Conservation (phyloP, 2,329 filamentous ascomycete genomes). For the Xylaria polymorpha region DNA sequence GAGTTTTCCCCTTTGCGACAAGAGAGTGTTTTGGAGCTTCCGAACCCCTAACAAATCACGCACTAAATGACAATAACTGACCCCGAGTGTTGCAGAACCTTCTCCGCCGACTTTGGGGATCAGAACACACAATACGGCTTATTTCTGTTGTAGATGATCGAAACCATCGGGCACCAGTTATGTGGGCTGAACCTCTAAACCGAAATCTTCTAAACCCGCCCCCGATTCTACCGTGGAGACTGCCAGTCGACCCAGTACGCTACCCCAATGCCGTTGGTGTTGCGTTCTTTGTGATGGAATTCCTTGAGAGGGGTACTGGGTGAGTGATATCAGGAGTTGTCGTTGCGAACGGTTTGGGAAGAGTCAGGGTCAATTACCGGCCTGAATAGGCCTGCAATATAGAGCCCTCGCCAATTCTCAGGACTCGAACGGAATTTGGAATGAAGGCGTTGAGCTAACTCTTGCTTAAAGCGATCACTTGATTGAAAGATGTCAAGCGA, state of each 20-base stretch:
- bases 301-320: constrained; percentile 14
- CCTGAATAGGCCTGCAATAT: neutral
- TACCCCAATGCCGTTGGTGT: neutral
- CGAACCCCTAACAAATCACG: no score
- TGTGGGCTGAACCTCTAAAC: constrained; percentile 3
- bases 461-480: neutral
- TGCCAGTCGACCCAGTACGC: neutral
- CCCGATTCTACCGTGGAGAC: constrained; percentile 17
- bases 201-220: neutral
- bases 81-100: neutral
- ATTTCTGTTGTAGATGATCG: neutral
- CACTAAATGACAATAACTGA: no score
- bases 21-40: no score
- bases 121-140: constrained; percentile 21
- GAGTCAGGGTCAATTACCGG: neutral
- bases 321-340: neutral
- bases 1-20: no score
- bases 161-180: neutral
- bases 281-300: constrained; percentile 20
- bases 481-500: constrained; percentile 3
- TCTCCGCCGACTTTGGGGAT: constrained; percentile 18
- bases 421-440: no score
- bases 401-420: neutral
- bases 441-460: neutral
- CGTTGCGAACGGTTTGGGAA: neutral